Conservation (phyloP, 2,329 filamentous ascomycete genomes). For the Aspergillus floridensis region DNA sequence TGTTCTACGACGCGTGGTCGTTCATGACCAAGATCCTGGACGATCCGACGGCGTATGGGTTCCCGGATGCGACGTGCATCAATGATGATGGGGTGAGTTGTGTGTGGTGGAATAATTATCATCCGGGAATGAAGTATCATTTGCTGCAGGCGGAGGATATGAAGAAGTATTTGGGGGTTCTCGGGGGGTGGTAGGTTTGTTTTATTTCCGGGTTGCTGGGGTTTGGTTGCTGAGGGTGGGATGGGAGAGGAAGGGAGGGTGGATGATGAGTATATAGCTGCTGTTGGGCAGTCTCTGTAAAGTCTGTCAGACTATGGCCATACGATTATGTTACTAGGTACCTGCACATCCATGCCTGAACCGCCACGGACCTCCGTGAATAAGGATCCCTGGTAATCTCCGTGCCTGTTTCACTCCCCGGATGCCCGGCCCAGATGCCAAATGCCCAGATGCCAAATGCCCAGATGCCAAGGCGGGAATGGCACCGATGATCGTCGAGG, state of each 20-base stretch:
- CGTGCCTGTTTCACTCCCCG: slow-evolving; percentile 16
- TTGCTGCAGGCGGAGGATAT: slow-evolving; percentile 31
- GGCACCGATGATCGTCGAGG: not conserved
- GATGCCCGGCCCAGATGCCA: no score
- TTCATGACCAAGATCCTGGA: slow-evolving; percentile 33
- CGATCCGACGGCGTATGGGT: slow-evolving; percentile 26
- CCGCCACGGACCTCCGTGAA: not conserved
- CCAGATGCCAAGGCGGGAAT: slow-evolving; percentile 6
- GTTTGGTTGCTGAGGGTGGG: not conserved
- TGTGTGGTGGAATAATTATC: slow-evolving; percentile 36
- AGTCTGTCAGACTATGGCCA: no score
- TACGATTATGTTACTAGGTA: no score
- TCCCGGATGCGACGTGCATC: slow-evolving; percentile 28
- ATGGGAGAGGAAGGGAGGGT: not conserved
- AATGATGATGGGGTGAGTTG: slow-evolving; percentile 28
- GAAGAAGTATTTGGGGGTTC: slow-evolving; percentile 20
- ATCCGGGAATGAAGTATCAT: slow-evolving; percentile 32
- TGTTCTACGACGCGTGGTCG: slow-evolving; percentile 29
- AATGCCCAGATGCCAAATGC: not conserved
- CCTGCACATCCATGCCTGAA: no score
- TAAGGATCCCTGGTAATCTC: slow-evolving; percentile 8
- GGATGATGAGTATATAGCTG: no score
- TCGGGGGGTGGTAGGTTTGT: slow-evolving; percentile 26
- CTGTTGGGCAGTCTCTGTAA: no score
- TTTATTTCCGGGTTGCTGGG: not conserved